Evolutionary conservation across 2,329 filamentous ascomycete genomes (phyloP).

Genomic region (Atkinsonella texensis): DNA sequence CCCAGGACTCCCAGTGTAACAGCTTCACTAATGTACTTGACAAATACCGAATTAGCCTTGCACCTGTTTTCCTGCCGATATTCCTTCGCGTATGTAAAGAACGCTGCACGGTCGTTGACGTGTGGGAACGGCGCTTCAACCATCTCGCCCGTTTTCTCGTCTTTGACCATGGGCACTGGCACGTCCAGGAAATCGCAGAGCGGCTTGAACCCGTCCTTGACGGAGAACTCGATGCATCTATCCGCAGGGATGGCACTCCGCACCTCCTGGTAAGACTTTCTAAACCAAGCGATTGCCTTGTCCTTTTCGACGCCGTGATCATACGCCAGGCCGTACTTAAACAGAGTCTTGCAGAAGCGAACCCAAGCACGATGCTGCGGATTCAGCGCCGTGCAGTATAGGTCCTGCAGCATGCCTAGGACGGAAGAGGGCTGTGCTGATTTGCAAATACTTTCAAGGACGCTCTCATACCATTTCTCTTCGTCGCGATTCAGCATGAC

Average conservation of each 20-base stretch:
- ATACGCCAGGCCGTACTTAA: conserved; percentile 14
- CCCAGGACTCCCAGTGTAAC: conserved; percentile 14
- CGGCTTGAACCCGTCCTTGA: conserved; percentile 29
- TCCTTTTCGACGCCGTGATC: conserved; percentile 22
- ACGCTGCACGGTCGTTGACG: conserved; percentile 19
- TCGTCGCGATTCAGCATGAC: conserved; percentile 27
- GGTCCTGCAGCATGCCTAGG: conserved; percentile 5
- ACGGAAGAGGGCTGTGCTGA: conserved; percentile 5
- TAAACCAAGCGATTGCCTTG: conserved; percentile 25
- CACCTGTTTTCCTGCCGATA: conserved; percentile 7
- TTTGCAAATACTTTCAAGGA: conserved; percentile 13
- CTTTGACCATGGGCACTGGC: conserved; percentile 21
- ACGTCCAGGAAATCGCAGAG: conserved; percentile 28
- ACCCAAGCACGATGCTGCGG: conserved; percentile 12
- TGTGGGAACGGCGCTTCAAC: conserved; percentile 21
- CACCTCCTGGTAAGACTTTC: conserved; percentile 24
- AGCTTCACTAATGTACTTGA: conserved; percentile 13
- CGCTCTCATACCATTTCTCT: conserved; percentile 25
- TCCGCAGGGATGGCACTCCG: conserved; percentile 20
- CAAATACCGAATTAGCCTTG: conserved; percentile 15
- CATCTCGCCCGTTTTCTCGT: conserved; percentile 18
- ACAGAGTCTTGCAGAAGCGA: conserved; percentile 17
- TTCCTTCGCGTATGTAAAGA: conserved; percentile 7
- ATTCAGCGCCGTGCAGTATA: conserved; percentile 20
- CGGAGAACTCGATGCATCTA: conserved; percentile 25